Evolutionary conservation across 371 early-diverging fungal species (phyloP), one percentile per base, ranked within the genome.

Genomic region (Mucor mucedo): DNA sequence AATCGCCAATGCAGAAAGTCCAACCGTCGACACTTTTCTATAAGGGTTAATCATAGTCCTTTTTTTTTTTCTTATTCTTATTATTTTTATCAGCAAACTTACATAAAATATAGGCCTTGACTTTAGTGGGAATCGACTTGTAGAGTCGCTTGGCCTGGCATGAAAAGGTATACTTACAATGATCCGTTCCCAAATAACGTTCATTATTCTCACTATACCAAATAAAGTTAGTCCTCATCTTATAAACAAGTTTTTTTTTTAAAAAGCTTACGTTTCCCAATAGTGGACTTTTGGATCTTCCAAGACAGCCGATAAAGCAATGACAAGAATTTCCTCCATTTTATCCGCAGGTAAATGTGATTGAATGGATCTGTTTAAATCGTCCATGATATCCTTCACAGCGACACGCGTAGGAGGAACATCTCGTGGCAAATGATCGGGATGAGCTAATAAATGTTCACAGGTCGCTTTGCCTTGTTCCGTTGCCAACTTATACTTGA

Each of bases 401-500:
- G 35, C 16, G 0, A 41, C 16, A 11, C 53, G 39, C 30, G 41
- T 57, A 2, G 45, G 21, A 30, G 56, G 49, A 10, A 48, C 49
- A 14, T 42, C 45, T 3, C n/a, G 7, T 8, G 7, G 10, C 3
- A 40, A 42, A 2, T 32, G 11, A 2, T 56, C 57, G 13, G 61
- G 52, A 42, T 69, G 49, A 11, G 42, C 39, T 1, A 60, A 10
- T 10, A 53, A 32, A 10, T 69, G 44, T 28, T 60, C 29, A 7
- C 66, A 71, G 2, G 55, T 39, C 1, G 56, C 21, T 29, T 71
- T 55, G 14, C 71, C 71, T 60, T 71, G 71, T 5, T 14, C 45
- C 0, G 35, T 11, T 11, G 66, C 60, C 11, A 71, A 52, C 3
- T 47, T 29, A 5, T 56, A 38, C 30, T 63, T 62, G 14, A 71